phyloP scores from a whole-genome alignment of 805 yeast genomes.

The Hemisphaericaspora nanyangensis region DNA sequence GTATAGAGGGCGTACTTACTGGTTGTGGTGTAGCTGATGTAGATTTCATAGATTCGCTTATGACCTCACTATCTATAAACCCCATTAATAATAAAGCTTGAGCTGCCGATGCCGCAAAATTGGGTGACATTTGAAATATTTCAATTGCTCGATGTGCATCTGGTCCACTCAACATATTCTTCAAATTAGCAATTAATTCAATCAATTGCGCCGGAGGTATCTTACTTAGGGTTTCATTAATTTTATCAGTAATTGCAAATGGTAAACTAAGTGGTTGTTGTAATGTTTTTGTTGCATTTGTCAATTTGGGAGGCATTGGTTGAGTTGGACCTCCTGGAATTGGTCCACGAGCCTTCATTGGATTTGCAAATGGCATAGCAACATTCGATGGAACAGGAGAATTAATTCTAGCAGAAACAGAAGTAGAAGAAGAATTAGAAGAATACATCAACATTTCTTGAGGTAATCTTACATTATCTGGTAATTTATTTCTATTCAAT shows the following conservation, averaged over 20 bases:
- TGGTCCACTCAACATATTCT: conserved; percentile 50
- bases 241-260: conserved; percentile 50
- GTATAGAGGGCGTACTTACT: conserved; percentile 15
- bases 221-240: conserved; percentile 56
- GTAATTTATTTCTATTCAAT: conserved; percentile 45
- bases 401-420: no score
- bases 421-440: background rate
- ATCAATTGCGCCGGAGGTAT: conserved; percentile 70
- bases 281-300: conserved; percentile 53
- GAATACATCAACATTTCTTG: conserved; percentile 30
- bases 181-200: conserved; percentile 64
- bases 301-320: conserved; percentile 44
- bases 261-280: conserved; percentile 47
- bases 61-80: conserved; percentile 63
- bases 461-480: conserved; percentile 57
- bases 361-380: background rate
- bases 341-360: conserved; percentile 1
- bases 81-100: conserved; percentile 79
- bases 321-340: conserved; percentile 2
- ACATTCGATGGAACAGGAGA: conserved; percentile 2
- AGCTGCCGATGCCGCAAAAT: conserved; percentile 63
- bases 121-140: conserved; percentile 49
- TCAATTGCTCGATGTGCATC: conserved; percentile 49
- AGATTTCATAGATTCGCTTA: conserved; percentile 49
- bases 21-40: conserved; percentile 17